Evolutionary conservation across 768 basidiomycete genomes (phyloP).

Genomic region (Dioszegia aurantiaca): DNA sequence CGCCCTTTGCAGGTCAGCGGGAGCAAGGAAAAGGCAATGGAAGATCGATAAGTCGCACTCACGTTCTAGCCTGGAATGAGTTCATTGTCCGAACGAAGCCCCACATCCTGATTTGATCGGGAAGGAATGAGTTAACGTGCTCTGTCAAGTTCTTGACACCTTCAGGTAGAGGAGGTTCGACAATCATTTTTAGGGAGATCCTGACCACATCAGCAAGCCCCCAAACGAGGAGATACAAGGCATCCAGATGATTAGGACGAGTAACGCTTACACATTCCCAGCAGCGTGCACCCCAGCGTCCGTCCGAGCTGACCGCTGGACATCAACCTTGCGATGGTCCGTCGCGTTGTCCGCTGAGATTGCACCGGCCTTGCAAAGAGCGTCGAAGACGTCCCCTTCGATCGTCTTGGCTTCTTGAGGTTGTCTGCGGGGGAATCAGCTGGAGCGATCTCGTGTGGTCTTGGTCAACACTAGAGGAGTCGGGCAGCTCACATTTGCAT

Average conservation of each 20-base stretch:
- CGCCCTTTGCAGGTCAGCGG: constrained; percentile 54
- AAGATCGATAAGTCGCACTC: constrained; percentile 19
- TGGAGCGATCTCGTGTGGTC: no score
- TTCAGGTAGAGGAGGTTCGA: constrained; percentile 59
- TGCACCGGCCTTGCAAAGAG: constrained; percentile 82
- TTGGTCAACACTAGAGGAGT: neutral
- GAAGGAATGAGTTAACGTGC: constrained; percentile 80
- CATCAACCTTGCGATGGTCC: constrained; percentile 78
- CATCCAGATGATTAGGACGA: no score
- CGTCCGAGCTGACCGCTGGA: constrained; percentile 86
- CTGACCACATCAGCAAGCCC: no score
- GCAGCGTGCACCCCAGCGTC: constrained; percentile 98
- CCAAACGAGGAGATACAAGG: no score
- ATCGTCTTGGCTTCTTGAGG: constrained; percentile 66
- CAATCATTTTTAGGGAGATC: constrained; percentile 74
- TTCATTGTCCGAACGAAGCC: constrained; percentile 63
- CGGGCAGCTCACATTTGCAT: constrained; percentile 83
- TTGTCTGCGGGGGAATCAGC: neutral
- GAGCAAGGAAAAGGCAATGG: neutral
- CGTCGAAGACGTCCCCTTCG: constrained; percentile 83
- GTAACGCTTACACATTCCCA: constrained; percentile 82
- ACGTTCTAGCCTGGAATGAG: constrained; percentile 55
- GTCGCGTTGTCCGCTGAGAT: constrained; percentile 93
- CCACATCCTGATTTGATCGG: constrained; percentile 91
- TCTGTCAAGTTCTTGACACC: constrained; percentile 60